Conservation (phyloP, 371 early-diverging fungal species). For the Sporodiniella umbellata region DNA sequence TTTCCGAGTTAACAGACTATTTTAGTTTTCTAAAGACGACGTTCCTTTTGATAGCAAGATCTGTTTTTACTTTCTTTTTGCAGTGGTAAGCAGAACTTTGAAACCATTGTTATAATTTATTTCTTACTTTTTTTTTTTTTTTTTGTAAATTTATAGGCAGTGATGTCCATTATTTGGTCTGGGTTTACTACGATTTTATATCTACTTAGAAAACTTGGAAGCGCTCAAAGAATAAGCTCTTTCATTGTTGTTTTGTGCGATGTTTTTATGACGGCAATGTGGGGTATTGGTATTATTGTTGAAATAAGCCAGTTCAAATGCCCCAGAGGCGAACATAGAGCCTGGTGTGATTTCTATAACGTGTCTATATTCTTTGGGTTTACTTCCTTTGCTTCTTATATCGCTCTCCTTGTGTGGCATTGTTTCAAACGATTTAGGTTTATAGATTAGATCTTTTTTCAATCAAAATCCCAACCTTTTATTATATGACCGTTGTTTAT, state of each 20-base stretch:
- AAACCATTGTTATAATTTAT: slow-evolving; percentile 10
- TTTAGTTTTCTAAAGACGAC: slow-evolving; percentile 27
- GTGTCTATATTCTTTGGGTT: slow-evolving; percentile 55
- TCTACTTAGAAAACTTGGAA: slow-evolving; percentile 43
- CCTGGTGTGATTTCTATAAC: slow-evolving; percentile 61
- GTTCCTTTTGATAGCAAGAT: slow-evolving; percentile 36
- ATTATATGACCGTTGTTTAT: too few species aligned
- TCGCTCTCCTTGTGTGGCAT: slow-evolving; percentile 49
- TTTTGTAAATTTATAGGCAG: slow-evolving; percentile 33
- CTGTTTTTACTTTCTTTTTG: slow-evolving; percentile 43
- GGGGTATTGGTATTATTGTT: slow-evolving; percentile 57
- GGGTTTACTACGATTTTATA: slow-evolving; percentile 41
- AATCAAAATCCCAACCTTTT: too few species aligned
- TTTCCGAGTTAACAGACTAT: too few species aligned
- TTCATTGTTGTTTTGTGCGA: slow-evolving; percentile 47
- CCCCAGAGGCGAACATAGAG: slow-evolving; percentile 37
- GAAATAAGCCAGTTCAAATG: slow-evolving; percentile 52
- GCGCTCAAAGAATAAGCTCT: slow-evolving; percentile 45
- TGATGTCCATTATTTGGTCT: slow-evolving; percentile 48
- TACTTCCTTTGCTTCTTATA: slow-evolving; percentile 43
- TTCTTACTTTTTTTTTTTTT: not conserved
- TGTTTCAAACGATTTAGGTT: slow-evolving; percentile 38
- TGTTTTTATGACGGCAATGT: slow-evolving; percentile 43
- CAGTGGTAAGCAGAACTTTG: slow-evolving; percentile 3
- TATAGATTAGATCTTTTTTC: too few species aligned